Base-by-base conservation (phyloP, 495 filamentous ascomycete genomes). In the Glutinoglossum americanum region DNA sequence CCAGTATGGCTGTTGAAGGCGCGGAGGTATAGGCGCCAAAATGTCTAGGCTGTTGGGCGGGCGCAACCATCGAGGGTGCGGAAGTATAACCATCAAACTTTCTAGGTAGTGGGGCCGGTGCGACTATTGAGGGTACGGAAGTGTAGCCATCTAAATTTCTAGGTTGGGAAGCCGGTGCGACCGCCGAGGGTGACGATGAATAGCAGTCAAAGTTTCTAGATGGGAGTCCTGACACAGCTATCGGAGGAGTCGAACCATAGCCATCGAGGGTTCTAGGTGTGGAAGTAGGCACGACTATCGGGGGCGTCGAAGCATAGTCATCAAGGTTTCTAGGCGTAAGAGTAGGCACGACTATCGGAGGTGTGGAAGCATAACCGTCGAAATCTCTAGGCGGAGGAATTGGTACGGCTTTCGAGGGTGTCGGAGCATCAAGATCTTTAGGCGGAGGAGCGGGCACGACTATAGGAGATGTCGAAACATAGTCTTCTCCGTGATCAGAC, bases 341-440 rank as follows among this genome's bases (percentile, higher is more conserved):
- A 41, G 37, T 41, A 7, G 37, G 37, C 3, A 41, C 13, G 5
- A 11, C 37, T 41, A 41, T 41, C 15, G 37, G 13, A 11, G 37
- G 37, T 41, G 37, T 41, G 1, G 37, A 41, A 41, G 37, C 15
- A 11, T 17, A 41, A 15, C 37, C 15, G 15, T 15, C 37, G 37
- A 41, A 41, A 17, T 41, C 37, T 11, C 37, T 11, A 41, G 59
- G 57, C 3, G 59, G 59, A 33, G 66, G 57, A 30, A 19, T 17
- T 13, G 27, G 15, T 11, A 8, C 26, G 4, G 19, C 19, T 30
- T 9, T 32, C 19, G 33, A 25, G 23, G 55, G 56, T 9, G 27
- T 3, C 26, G 19, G 13, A 49, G 23, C 13, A 56, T 56, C 41
- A 21, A 45, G 13, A 45, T 45, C 41, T 21, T n/a, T 45, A 19